Evolutionary conservation across 1,284 basidiomycete species (phyloP).

Genomic region (Athelia sp.): DNA sequence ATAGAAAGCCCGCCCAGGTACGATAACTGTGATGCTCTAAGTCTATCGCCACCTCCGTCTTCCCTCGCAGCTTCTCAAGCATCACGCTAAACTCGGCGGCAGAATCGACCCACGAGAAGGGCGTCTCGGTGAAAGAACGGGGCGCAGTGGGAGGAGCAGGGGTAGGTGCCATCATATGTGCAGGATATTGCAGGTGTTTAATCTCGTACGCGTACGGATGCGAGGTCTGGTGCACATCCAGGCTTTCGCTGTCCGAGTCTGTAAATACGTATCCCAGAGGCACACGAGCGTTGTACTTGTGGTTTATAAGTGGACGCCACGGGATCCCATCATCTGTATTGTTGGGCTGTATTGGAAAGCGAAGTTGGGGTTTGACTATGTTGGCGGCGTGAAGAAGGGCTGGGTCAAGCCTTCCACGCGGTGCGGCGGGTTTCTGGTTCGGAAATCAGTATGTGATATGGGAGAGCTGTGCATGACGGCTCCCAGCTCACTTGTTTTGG

Average conservation of each 20-base stretch:
- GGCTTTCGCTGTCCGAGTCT: slow-evolving; percentile 28
- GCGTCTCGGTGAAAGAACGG: slow-evolving; percentile 60
- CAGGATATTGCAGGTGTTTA: slow-evolving; percentile 65
- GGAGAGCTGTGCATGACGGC: not conserved
- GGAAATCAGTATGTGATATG: not conserved
- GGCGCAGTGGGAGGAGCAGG: slow-evolving; percentile 42
- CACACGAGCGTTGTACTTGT: slow-evolving; percentile 79
- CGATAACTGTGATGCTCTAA: slow-evolving; percentile 91
- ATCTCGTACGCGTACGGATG: slow-evolving; percentile 87
- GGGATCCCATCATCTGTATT: slow-evolving; percentile 42
- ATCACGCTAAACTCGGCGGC: slow-evolving; percentile 52
- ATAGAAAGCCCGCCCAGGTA: slow-evolving; percentile 84
- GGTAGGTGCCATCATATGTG: slow-evolving; percentile 55
- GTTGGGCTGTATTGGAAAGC: slow-evolving; percentile 56
- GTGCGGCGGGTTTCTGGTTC: slow-evolving; percentile 23
- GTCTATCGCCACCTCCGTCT: slow-evolving; percentile 88
- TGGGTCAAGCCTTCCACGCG: slow-evolving; percentile 44
- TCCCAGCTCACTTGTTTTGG: slow-evolving; percentile 21
- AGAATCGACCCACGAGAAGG: slow-evolving; percentile 74
- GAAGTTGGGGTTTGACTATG: slow-evolving; percentile 75
- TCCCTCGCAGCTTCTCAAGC: slow-evolving; percentile 59
- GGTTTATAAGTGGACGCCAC: slow-evolving; percentile 58
- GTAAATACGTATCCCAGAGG: slow-evolving; percentile 62
- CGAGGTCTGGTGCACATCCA: slow-evolving; percentile 24
- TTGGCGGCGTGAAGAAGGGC: slow-evolving; percentile 65